Percentiles rank a stretch among this genome's conserved stretches.
phyloP scores from a whole-genome alignment of 2,329 filamentous ascomycete genomes.

The Gliomastix tumulicola region DNA sequence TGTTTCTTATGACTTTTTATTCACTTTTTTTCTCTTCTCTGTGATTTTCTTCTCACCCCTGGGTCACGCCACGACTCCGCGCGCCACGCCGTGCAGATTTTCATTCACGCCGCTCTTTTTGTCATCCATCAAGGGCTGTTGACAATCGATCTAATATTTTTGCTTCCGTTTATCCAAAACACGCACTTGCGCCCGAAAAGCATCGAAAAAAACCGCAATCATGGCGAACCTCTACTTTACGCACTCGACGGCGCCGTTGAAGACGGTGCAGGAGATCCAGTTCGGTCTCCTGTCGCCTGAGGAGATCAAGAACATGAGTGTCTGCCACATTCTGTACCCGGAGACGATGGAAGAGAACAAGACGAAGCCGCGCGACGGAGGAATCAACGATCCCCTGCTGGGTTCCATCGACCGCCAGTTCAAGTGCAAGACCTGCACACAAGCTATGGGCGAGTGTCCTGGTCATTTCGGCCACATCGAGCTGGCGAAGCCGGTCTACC shows the following conservation, averaged over 20 bases:
- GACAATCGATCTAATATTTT: too few species aligned
- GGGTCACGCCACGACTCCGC: too few species aligned
- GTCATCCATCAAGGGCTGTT: too few species aligned
- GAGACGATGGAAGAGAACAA: slow-evolving; percentile 99
- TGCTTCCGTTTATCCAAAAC: too few species aligned
- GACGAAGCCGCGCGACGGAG: slow-evolving; percentile 81
- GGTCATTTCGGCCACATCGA: slow-evolving; percentile 99
- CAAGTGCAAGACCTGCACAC: slow-evolving; percentile 93
- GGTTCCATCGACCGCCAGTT: slow-evolving; percentile 94
- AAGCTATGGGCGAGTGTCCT: slow-evolving; percentile 92
- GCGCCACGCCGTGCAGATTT: too few species aligned
- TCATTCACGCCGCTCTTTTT: too few species aligned
- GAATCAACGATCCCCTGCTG: slow-evolving; percentile 90
- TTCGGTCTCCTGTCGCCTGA: slow-evolving; percentile 96
- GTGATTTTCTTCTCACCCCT: too few species aligned
- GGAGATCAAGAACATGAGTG: slow-evolving; percentile 99
- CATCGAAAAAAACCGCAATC: too few species aligned
- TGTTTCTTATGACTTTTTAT: slow-evolving; percentile 14
- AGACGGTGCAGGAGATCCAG: slow-evolving; percentile 98
- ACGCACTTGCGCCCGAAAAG: too few species aligned
- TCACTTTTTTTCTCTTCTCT: slow-evolving; percentile 11
- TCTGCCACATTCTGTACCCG: slow-evolving; percentile 92
- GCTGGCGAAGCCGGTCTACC: slow-evolving; percentile 91
- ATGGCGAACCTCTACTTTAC: slow-evolving; percentile 93
- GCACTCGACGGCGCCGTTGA: slow-evolving; percentile 90